Evolutionary conservation across 352 stramenopile species (phyloP), one percentile per base, ranked within the genome.

Genomic region (Globisporangium okanoganense): DNA sequence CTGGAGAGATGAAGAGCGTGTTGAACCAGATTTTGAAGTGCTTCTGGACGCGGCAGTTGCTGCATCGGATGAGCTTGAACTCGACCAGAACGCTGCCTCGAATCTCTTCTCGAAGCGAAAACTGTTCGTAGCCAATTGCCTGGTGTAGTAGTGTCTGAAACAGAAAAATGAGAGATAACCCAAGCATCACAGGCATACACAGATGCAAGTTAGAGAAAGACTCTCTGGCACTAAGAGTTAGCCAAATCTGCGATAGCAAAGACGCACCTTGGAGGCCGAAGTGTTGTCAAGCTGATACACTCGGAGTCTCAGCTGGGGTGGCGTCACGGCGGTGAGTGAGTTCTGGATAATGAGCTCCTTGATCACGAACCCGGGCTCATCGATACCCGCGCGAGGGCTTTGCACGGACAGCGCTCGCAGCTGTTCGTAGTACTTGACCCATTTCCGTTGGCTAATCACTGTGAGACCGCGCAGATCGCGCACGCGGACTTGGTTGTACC

Each of bases 21-120:
- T 86, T 78, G 66, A 91, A 89, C 82, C 82, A 91, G 25, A 89
- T 58, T 55, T 86, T 87, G 48, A 91, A 87, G 59, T 91, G 71
- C 35, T 88, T 88, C n/a, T 65, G 64, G 33, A 69, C 53, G 56
- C 82, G 66, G 51, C 74, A 87, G 31, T 77, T 67, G 18, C 62
- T 68, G 12, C 63, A 73, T 5, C 64, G 61, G 5, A 77, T 44
- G 31, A 70, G 66, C 43, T 73, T 80, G 60, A 89, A 88, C 58
- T 91, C 82, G 24, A 91, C 43, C 63, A 81, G 51, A 22, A 91
- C 69, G 47, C 77, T 82, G 22, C 82, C 79, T 40, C 70, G 66
- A 14, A 89, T 69, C 41, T 72, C 54, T 18, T 77, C 61, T 16
- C 76, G 57, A 43, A 89, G 50, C 18, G 78, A 50, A 43, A 88